Evolutionary conservation across 2,329 filamentous ascomycete genomes (phyloP), one percentile per base, ranked within the genome.

Genomic region (Pseudophaeomoniella oleicola): DNA sequence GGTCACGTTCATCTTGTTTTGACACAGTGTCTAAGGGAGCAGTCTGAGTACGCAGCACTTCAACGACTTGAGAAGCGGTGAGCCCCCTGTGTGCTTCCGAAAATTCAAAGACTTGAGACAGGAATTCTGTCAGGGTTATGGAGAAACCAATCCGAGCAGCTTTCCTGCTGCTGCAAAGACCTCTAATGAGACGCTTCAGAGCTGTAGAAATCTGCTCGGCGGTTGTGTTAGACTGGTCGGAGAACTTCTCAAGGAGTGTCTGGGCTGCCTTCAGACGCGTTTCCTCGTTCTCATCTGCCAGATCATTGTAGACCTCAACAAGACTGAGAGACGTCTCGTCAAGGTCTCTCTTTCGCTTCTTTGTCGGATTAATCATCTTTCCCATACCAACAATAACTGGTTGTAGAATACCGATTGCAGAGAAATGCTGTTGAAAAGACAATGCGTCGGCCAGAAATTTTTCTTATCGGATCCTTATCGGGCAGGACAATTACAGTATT

Each of bases 131-230:
- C 46, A 96, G 63, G 0, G 88, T 88, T 38, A 94, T 69, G 37
- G 85, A 93, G 55, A 93, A 94, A 3, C 90, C 90, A 35, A 90
- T 63, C 16, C 90, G 72, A 13, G 88, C 85, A 10, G 83, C 84
- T 61, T 94, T 94, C 39, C 85, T 78, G 37, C 85, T 80, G 54
- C 86, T 94, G 42, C 87, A 86, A 13, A 96, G 74, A 30, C 90
- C 90, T 37, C 83, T 76, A 55, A 94, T 84, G 27, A 98, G 66
- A 16, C 81, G 71, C 51, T 72, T 72, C 44, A 67, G 42, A 2
- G 52, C 52, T 37, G 58, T 59, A 36, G 54, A 50, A 34, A 62
- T 55, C 38, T 61, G 53, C 18, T 64, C 62, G 38, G 58, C 52
- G 11, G 51, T 48, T 4, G 58, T 52, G 17, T 54, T 51, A 40